Evolutionary conservation across 2,329 filamentous ascomycete species (phyloP).

Genomic region (Didymella keratinophila): DNA sequence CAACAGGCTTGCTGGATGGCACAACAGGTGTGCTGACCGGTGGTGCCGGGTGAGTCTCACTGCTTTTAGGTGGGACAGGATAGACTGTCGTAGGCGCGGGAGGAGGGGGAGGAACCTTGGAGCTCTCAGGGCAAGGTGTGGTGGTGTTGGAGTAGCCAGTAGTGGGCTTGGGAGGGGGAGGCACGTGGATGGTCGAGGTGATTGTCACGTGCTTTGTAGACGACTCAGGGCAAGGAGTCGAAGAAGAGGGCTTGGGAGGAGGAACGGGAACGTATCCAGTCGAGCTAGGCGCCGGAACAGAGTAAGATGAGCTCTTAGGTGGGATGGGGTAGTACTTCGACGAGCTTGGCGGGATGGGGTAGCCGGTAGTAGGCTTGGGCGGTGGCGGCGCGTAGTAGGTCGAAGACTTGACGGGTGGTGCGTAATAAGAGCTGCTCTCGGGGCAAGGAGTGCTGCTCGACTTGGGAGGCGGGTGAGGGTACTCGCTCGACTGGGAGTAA

Average conservation of each 20-base stretch:
- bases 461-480: constrained; percentile 1
- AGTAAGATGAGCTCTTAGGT: neutral
- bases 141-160: constrained; percentile 21
- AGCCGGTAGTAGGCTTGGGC: constrained; percentile 1
- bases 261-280: neutral
- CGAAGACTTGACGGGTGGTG: neutral
- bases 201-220: neutral
- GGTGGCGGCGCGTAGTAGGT: constrained; percentile 11
- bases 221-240: neutral
- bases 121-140: constrained; percentile 12
- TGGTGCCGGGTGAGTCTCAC: constrained; percentile 5
- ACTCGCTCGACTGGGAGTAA: no score
- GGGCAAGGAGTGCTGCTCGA: constrained; percentile 20
- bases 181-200: constrained; percentile 6
- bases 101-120: constrained; percentile 16
- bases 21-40: constrained; percentile 7
- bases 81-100: constrained; percentile 18
- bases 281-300: neutral
- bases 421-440: constrained; percentile 3
- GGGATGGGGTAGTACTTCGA: neutral
- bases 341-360: neutral
- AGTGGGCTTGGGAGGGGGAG: constrained; percentile 10
- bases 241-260: neutral
- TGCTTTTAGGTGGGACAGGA: constrained; percentile 13
- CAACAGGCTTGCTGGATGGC: constrained; percentile 10